These are phyloP conservation scores for Boletellus deceptivus DNA, from an alignment of 1,284 basidiomycete species.

Conservation along the genomic window DNA sequence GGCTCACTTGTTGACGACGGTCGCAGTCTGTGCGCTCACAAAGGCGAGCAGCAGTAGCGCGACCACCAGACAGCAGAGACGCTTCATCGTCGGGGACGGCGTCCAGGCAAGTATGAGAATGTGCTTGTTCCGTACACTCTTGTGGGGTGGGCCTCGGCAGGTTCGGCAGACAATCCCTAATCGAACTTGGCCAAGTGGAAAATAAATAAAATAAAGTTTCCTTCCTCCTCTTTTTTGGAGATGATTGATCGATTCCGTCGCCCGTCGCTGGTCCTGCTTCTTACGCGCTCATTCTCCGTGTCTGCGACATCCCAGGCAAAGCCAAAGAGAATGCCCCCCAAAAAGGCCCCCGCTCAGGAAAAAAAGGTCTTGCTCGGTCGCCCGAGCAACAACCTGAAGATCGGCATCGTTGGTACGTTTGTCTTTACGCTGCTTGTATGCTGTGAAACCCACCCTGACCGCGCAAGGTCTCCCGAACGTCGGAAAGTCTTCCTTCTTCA, in stretches of 20 bases:
- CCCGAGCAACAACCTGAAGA: conserved; percentile 92
- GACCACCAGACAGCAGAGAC: conserved; percentile 17
- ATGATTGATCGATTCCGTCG: conserved; percentile 39
- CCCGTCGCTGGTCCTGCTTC: conserved; percentile 11
- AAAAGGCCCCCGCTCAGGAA: conserved; percentile 71
- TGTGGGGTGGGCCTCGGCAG: conserved; percentile 13
- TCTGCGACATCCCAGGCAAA: conserved; percentile 37
- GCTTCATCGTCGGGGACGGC: conserved; percentile 21
- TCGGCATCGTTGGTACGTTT: conserved; percentile 91
- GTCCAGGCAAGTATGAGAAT: conserved; percentile 2
- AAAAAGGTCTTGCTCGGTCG: conserved; percentile 87
- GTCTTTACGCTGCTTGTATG: conserved; percentile 10
- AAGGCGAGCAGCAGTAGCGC: conserved; percentile 33
- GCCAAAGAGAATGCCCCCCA: conserved; percentile 77
- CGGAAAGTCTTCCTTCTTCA: conserved; percentile 94
- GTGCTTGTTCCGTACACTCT: background rate
- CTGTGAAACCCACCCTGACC: conserved; percentile 15
- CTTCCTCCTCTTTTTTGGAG: conserved; percentile 13
- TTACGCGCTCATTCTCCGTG: conserved; percentile 21
- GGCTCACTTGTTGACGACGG: conserved; percentile 45
- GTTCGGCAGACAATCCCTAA: conserved; percentile 24
- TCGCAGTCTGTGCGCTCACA: conserved; percentile 47
- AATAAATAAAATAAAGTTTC: conserved; percentile 5
- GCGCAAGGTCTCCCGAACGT: conserved; percentile 84
- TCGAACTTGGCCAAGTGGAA: background rate